Conservation (phyloP, 139 green algal species). For the Desmodesmus armatus region DNA sequence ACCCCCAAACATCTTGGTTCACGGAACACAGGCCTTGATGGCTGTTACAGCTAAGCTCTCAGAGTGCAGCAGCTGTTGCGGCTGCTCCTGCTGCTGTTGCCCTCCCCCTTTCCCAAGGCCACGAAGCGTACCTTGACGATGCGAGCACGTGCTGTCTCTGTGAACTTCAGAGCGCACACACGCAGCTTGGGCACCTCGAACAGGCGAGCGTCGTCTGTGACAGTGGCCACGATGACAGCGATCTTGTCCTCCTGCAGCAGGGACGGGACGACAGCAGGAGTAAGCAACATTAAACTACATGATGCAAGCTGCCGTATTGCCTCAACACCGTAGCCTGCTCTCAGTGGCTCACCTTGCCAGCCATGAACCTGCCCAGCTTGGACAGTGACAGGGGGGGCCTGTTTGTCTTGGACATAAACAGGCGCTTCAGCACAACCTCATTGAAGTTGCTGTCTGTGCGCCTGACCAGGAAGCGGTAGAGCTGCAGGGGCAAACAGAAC, state of each 20-base stretch:
- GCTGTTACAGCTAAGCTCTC: no score
- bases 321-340: slow-evolving; percentile 1
- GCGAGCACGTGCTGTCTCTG: slow-evolving; percentile 95
- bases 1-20: no score
- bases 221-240: slow-evolving; percentile 93
- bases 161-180: slow-evolving; percentile 94
- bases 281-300: neutral
- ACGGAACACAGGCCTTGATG: no score
- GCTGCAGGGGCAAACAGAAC: slow-evolving; percentile 69
- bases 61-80: neutral
- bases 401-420: slow-evolving; percentile 98
- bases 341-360: slow-evolving; percentile 82
- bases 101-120: neutral
- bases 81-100: neutral
- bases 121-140: slow-evolving; percentile 89
- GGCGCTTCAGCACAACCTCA: slow-evolving; percentile 95
- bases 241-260: slow-evolving; percentile 86
- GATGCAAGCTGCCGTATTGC: neutral
- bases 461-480: slow-evolving; percentile 97
- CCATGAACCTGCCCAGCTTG: slow-evolving; percentile 93
- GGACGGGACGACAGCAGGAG: neutral
- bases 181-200: slow-evolving; percentile 94
- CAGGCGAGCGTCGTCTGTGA: slow-evolving; percentile 96
- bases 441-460: slow-evolving; percentile 97
- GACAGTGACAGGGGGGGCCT: slow-evolving; percentile 95